phyloP scores from a whole-genome alignment of 2,329 filamentous ascomycete genomes.

The Coniella lustricola region DNA sequence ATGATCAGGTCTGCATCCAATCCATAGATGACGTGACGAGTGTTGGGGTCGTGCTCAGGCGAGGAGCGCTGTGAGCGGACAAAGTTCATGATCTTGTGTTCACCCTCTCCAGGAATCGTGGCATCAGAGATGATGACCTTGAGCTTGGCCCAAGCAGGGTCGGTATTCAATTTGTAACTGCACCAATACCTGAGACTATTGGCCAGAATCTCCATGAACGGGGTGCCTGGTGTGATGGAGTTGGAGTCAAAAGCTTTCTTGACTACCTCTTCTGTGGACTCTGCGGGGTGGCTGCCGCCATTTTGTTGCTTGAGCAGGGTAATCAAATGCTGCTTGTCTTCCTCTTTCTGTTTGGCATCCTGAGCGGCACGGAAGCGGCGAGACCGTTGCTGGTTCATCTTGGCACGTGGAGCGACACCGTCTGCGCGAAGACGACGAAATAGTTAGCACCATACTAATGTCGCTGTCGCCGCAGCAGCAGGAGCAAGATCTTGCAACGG shows the following conservation, averaged over 20 bases:
- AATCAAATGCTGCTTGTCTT: slow-evolving; percentile 80
- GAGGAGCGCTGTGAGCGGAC: slow-evolving; percentile 87
- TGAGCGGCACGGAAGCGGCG: slow-evolving; percentile 90
- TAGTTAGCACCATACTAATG: slow-evolving; percentile 23
- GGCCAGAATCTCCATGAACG: slow-evolving; percentile 96
- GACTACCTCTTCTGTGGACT: slow-evolving; percentile 53
- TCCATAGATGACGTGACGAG: slow-evolving; percentile 95
- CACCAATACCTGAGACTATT: slow-evolving; percentile 91
- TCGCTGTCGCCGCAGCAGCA: neutral
- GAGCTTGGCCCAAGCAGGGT: slow-evolving; percentile 89
- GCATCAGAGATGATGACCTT: slow-evolving; percentile 99
- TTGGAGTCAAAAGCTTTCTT: slow-evolving; percentile 91
- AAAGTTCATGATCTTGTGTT: slow-evolving; percentile 99
- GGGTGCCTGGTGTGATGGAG: slow-evolving; percentile 88
- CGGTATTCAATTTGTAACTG: slow-evolving; percentile 94
- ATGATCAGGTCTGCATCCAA: slow-evolving; percentile 98
- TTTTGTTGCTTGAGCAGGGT: slow-evolving; percentile 78
- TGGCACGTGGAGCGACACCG: slow-evolving; percentile 92
- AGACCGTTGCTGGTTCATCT: slow-evolving; percentile 99
- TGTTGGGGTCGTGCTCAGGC: slow-evolving; percentile 91
- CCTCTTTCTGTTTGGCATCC: slow-evolving; percentile 89
- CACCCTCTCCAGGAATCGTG: slow-evolving; percentile 93
- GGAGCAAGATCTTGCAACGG: no score
- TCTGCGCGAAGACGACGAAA: slow-evolving; percentile 43
- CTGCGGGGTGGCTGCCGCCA: slow-evolving; percentile 54